Percentiles rank a stretch among this genome's conserved stretches.
phyloP scores from a whole-genome alignment of 2,329 filamentous ascomycete genomes.

The Colletotrichum sidae region DNA sequence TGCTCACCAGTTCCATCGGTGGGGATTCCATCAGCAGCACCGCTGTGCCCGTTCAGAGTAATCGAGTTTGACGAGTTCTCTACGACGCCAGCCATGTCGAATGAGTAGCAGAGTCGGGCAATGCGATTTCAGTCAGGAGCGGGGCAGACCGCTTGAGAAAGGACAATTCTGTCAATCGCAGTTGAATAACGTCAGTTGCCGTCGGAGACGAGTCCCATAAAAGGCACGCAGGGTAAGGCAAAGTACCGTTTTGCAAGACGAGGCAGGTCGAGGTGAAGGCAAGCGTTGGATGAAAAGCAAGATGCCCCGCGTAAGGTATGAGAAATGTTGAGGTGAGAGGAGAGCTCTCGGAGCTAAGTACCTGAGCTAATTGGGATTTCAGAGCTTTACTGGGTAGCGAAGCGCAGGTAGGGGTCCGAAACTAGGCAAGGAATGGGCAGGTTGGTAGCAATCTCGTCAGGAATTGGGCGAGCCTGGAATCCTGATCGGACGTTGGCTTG shows the following conservation, averaged over 20 bases:
- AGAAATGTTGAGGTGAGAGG: slow-evolving; percentile 35
- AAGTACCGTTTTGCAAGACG: background rate
- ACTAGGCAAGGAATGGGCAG: slow-evolving; percentile 36
- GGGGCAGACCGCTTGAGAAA: slow-evolving; percentile 8
- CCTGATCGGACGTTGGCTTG: slow-evolving; percentile 23
- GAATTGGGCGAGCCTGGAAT: slow-evolving; percentile 26
- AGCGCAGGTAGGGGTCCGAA: slow-evolving; percentile 33
- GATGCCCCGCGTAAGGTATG: slow-evolving; percentile 11
- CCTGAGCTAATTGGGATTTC: slow-evolving; percentile 26
- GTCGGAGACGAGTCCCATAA: background rate
- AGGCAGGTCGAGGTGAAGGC: slow-evolving; percentile 1
- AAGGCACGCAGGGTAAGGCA: slow-evolving; percentile 14
- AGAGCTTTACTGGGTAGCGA: slow-evolving; percentile 31
- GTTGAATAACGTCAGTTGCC: slow-evolving; percentile 24
- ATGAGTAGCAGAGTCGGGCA: slow-evolving; percentile 7
- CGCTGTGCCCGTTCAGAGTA: slow-evolving; percentile 48
- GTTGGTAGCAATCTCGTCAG: slow-evolving; percentile 34
- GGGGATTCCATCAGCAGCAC: slow-evolving; percentile 63
- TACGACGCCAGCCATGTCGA: slow-evolving; percentile 30
- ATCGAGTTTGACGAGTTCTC: slow-evolving; percentile 59
- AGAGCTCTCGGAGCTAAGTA: slow-evolving; percentile 25
- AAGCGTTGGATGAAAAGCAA: slow-evolving; percentile 15
- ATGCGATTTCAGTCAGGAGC: slow-evolving; percentile 20
- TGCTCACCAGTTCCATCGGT: slow-evolving; percentile 78
- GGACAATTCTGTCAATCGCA: slow-evolving; percentile 12